These are phyloP conservation scores for Collybiopsis luxurians DNA, from an alignment of 768 basidiomycete genomes.

Conservation along the genomic window DNA sequence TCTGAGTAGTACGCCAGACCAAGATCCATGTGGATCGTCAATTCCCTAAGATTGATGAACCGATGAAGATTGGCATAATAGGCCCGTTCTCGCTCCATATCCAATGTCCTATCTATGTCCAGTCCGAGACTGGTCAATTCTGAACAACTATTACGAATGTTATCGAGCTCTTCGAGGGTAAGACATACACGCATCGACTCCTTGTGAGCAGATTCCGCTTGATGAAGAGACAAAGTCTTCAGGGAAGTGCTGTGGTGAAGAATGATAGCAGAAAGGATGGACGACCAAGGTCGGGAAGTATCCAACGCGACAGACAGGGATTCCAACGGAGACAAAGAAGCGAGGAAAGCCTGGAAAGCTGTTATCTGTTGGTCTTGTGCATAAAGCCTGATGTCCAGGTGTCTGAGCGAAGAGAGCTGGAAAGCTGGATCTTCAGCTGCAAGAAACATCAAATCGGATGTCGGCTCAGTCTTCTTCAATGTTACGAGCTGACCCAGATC, in stretches of 20 bases:
- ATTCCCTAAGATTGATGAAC: not conserved
- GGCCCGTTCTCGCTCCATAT: not conserved
- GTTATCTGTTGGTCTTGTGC: too few relatives aligned
- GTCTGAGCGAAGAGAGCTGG: not conserved
- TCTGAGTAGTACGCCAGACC: not conserved
- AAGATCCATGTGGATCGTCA: conserved; percentile 1
- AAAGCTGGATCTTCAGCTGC: not conserved
- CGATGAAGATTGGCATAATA: not conserved
- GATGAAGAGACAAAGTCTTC: not conserved
- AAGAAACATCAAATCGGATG: not conserved
- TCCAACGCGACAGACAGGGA: not conserved
- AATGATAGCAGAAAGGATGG: not conserved
- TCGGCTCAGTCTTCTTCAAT: not conserved
- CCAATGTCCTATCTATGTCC: not conserved
- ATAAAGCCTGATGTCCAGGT: not conserved
- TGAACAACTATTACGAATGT: not conserved
- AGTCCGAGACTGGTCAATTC: not conserved
- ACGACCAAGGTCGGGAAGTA: not conserved
- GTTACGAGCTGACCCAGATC: too few relatives aligned
- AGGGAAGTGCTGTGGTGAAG: not conserved
- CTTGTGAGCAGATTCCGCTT: not conserved
- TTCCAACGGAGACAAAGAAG: not conserved
- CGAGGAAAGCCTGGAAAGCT: not conserved
- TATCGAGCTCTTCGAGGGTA: not conserved
- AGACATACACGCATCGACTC: not conserved